phyloP scores from a whole-genome alignment of 345 rosid species.

The Corchorus olitorius region DNA sequence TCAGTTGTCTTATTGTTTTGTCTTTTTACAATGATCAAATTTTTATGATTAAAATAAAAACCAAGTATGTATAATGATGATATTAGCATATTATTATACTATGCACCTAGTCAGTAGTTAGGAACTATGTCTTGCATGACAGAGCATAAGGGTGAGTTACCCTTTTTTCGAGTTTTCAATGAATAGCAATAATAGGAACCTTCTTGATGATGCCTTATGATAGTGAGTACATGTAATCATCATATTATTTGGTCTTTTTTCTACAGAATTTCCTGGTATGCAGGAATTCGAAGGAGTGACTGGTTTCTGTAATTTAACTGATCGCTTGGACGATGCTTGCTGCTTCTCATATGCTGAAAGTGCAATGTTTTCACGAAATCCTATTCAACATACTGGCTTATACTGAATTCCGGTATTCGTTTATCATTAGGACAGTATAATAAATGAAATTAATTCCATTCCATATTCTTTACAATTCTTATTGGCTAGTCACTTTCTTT shows the following conservation, averaged over 20 bases:
- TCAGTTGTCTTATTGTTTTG: background rate
- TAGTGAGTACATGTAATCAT: background rate
- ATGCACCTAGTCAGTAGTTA: background rate
- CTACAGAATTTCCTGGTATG: no score
- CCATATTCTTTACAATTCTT: background rate
- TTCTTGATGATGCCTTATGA: background rate
- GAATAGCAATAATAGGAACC: background rate
- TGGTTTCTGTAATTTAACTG: background rate
- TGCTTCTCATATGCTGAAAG: background rate
- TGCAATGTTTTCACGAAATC: no score
- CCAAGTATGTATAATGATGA: background rate
- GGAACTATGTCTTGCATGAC: background rate
- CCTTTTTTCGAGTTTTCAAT: background rate
- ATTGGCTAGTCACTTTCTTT: no score
- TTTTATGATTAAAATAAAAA: background rate
- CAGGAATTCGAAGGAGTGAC: no score
- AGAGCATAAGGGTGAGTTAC: background rate
- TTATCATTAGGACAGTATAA: background rate
- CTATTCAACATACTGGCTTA: background rate
- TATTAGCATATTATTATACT: background rate
- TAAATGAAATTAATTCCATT: background rate
- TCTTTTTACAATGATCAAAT: background rate
- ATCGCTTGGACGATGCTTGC: background rate
- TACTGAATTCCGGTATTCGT: background rate
- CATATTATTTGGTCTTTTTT: background rate